Base-by-base conservation (phyloP, 2,329 filamentous ascomycete species). In the Xylaria sp. region DNA sequence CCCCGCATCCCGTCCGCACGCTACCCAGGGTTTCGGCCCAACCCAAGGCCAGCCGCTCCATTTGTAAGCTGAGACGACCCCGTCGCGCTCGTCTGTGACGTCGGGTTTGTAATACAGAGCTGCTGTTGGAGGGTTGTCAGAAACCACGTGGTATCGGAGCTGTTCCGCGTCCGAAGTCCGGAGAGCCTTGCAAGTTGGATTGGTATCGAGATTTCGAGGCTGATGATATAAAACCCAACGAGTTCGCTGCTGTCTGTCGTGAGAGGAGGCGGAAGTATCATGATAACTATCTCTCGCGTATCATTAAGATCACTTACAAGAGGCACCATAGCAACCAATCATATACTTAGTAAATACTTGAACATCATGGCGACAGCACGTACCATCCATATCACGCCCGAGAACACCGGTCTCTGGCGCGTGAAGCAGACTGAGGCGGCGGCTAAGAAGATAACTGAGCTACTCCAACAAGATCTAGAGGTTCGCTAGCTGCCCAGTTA, bases 391-490 rank as follows among this genome's bases (percentile, higher is more conserved):
- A 75, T 88, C 54, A 71, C 74, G 4, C 72, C 80, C 1, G 73
- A 80, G 2, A 79, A 86, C 54, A 82, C 81, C 0, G 86, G 85
- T 4, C 71, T 87, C 7, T 77, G 82, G 66, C 74, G 74, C 7
- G 60, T 80, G 73, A 63, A 78, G 63, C 76, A 85, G 72, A 84
- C 79, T 2, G 76, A 83, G 2, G 86, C 87, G 33, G 83, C 87
- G 0, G 90, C 92, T 0, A 77, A 79, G 38, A 87, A 80, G 61
- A 82, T 85, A 0, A 89, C 87, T 3, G 80, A 90, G 64, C 76
- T 96, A 3, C 78, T 97, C 17, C 91, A 96, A 72, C 79, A 87
- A 59, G 93, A 97, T 71, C 83, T 95, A 66, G 85, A 87, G 77
- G 79, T 83, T 68, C 31, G 71, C 44, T 11, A 17, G 11, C 9